These are phyloP conservation scores for Acanthamoeba royreba DNA, from an alignment of 208 protist species.

Conservation along the genomic window DNA sequence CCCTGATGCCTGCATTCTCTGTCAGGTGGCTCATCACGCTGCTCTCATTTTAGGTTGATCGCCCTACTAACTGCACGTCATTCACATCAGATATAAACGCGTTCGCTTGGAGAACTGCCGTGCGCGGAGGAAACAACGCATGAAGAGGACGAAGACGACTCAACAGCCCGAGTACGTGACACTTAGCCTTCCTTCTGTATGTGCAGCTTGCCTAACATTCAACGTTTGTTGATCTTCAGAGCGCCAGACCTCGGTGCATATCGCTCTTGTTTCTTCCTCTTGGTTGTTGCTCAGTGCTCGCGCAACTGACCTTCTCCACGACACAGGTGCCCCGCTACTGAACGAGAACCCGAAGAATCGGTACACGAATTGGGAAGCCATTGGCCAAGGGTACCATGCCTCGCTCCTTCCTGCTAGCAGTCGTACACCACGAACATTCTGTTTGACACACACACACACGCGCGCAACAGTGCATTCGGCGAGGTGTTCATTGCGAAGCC, in stretches of 20 bases:
- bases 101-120: not conserved
- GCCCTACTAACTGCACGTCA: not conserved
- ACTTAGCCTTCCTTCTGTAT: too few relatives aligned
- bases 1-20: not conserved
- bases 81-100: slow-evolving; percentile 8
- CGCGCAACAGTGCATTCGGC: not conserved
- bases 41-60: too few relatives aligned
- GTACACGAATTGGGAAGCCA: not conserved
- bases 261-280: too few relatives aligned
- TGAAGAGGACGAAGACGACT: not conserved
- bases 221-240: too few relatives aligned
- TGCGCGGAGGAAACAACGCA: not conserved
- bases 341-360: not conserved
- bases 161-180: too few relatives aligned
- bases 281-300: too few relatives aligned
- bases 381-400: not conserved
- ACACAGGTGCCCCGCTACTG: not conserved
- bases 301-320: too few relatives aligned
- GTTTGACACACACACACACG: not conserved
- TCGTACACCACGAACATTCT: not conserved
- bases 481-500: not conserved
- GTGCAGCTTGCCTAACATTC: too few relatives aligned
- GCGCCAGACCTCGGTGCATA: too few relatives aligned
- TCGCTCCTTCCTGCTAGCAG: not conserved
- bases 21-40: not conserved